phyloP scores from a whole-genome alignment of 225 moss, liverwort and hornwort genomes.

The Takakia lepidozioides region DNA sequence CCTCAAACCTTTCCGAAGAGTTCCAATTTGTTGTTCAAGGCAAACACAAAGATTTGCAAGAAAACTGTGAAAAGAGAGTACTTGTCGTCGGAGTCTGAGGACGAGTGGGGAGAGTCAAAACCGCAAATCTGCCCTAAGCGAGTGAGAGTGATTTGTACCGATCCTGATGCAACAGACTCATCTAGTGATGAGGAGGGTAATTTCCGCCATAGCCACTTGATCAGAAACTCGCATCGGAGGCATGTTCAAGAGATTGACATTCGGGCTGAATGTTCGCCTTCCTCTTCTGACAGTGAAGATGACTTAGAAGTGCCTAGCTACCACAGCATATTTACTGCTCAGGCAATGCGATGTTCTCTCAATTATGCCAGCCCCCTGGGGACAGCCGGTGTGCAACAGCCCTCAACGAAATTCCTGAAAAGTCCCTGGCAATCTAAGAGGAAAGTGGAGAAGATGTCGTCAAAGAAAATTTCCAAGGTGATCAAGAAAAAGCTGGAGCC shows the following conservation, averaged over 20 bases:
- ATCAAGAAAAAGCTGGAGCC: neutral
- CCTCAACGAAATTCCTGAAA: conserved; percentile 15
- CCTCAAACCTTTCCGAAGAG: conserved; percentile 11
- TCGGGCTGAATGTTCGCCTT: neutral
- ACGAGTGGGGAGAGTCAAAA: neutral
- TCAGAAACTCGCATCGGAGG: conserved; percentile 7
- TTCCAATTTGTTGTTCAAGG: neutral
- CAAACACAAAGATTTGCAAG: conserved; percentile 2
- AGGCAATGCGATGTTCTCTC: conserved; percentile 41
- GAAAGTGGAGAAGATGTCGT: conserved; percentile 1
- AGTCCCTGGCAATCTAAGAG: conserved; percentile 19
- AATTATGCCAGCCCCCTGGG: conserved; percentile 29
- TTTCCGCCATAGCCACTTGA: conserved; percentile 12
- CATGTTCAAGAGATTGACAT: conserved; percentile 27
- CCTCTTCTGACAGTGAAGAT: conserved; percentile 36
- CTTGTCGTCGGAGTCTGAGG: neutral
- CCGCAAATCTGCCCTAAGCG: conserved; percentile 20
- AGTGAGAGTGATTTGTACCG: conserved; percentile 46
- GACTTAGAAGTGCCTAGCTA: conserved; percentile 39
- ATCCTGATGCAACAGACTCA: conserved; percentile 46
- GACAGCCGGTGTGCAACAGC: conserved; percentile 4
- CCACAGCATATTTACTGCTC: conserved; percentile 29
- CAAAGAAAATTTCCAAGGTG: conserved; percentile 11
- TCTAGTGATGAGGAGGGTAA: conserved; percentile 40
- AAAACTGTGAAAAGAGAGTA: conserved; percentile 22